phyloP scores from a whole-genome alignment of 2,329 filamentous ascomycete genomes.

The Hypomyces perniciosus region DNA sequence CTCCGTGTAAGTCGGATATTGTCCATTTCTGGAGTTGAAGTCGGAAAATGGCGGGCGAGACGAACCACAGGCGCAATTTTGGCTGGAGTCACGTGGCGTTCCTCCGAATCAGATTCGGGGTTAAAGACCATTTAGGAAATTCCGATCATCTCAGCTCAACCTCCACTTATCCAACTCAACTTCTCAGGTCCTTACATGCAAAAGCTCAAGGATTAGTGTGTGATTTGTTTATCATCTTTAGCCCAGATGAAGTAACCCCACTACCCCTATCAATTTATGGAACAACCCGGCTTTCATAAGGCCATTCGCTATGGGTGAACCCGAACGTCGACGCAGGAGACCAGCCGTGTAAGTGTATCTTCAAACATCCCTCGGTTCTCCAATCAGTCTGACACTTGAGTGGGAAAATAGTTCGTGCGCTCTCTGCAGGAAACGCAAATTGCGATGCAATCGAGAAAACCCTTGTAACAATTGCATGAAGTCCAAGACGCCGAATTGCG shows the following conservation, averaged over 20 bases:
- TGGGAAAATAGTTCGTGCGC: slow-evolving; percentile 30
- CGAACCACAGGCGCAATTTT: slow-evolving; percentile 9
- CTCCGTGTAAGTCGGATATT: slow-evolving; percentile 2
- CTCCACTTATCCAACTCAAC: neutral
- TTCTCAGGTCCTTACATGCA: neutral
- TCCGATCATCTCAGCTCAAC: slow-evolving; percentile 1
- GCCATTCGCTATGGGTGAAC: slow-evolving; percentile 12
- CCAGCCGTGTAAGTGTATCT: slow-evolving; percentile 21
- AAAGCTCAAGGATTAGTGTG: no score
- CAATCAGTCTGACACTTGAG: neutral
- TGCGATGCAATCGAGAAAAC: slow-evolving; percentile 35
- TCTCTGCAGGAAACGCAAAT: slow-evolving; percentile 38
- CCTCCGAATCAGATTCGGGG: slow-evolving; percentile 1
- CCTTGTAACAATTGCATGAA: slow-evolving; percentile 38
- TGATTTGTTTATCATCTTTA: no score
- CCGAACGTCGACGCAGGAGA: slow-evolving; percentile 23
- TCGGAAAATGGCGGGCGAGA: slow-evolving; percentile 14
- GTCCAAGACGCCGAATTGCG: slow-evolving; percentile 29
- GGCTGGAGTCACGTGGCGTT: neutral
- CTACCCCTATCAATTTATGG: neutral
- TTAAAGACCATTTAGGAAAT: neutral
- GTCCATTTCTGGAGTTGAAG: neutral
- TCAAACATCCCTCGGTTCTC: neutral
- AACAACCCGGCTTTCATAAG: neutral
- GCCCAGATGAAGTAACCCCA: no score